phyloP scores from a whole-genome alignment of 345 rosid species.

The Rhodamnia argentea region DNA sequence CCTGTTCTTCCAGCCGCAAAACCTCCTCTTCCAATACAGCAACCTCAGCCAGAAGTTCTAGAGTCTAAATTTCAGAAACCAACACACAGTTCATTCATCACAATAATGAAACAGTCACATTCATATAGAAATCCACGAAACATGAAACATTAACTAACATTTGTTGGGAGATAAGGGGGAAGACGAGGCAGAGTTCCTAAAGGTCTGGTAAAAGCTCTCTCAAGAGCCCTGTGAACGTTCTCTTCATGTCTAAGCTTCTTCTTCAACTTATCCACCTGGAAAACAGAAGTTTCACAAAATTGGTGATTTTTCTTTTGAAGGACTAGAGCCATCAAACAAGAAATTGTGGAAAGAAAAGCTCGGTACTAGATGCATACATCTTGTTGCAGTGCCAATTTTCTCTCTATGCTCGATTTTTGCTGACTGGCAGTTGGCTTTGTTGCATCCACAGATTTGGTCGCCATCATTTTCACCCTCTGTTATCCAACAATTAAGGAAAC shows the following conservation, averaged over 20 bases:
- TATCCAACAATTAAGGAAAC: neutral
- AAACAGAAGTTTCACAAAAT: neutral
- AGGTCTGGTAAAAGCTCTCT: constrained; percentile 84
- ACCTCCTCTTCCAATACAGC: constrained; percentile 93
- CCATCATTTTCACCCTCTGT: constrained; percentile 31
- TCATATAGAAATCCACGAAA: neutral
- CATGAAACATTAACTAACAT: constrained; percentile 28
- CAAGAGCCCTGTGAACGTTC: constrained; percentile 75
- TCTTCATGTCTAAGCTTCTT: constrained; percentile 79
- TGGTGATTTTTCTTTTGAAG: neutral
- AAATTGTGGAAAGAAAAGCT: neutral
- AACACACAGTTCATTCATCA: neutral
- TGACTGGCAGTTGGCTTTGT: constrained; percentile 23
- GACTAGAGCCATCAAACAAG: neutral
- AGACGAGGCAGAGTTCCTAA: constrained; percentile 93
- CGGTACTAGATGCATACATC: constrained; percentile 32
- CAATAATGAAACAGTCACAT: neutral
- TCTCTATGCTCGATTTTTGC: constrained; percentile 29
- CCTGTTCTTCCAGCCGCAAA: constrained; percentile 72
- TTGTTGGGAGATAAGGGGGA: constrained; percentile 77
- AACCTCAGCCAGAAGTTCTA: constrained; percentile 90
- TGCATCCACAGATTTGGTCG: constrained; percentile 17
- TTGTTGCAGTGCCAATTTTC: constrained; percentile 53
- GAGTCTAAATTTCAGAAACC: constrained; percentile 33
- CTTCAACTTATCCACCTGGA: constrained; percentile 78